A percentile compares a stretch with the other conserved stretches of the same genome.
phyloP scores from a whole-genome alignment of 169 alveolate genomes.

The Plasmodium chabaudi region DNA sequence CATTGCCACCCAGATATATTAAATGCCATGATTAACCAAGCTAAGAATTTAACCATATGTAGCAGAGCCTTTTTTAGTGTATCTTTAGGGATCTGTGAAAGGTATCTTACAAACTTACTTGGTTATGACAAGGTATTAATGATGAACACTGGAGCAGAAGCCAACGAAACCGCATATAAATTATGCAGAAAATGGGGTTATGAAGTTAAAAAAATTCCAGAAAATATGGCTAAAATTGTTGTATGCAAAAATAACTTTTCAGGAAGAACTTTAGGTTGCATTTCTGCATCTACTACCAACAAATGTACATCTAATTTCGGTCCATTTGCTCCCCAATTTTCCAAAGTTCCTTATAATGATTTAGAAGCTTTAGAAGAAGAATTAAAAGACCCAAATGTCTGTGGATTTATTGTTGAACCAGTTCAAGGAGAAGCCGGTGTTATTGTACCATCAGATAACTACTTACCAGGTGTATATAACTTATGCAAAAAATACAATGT shows the following conservation, averaged over 20 bases:
- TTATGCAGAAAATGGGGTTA: slow-evolving; percentile 96
- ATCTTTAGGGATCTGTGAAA: slow-evolving; percentile 86
- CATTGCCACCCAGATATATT: slow-evolving; percentile 95
- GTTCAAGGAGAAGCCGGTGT: slow-evolving; percentile 97
- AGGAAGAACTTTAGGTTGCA: slow-evolving; percentile 94
- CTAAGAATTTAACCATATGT: slow-evolving; percentile 88
- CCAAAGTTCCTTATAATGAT: slow-evolving; percentile 79
- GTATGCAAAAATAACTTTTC: slow-evolving; percentile 90
- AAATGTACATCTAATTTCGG: slow-evolving; percentile 90
- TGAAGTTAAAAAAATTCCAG: slow-evolving; percentile 91
- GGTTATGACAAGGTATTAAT: slow-evolving; percentile 92
- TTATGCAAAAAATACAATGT: slow-evolving; percentile 86
- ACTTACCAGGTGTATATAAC: slow-evolving; percentile 85
- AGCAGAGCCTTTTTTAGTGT: slow-evolving; percentile 93
- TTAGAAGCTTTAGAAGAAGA: slow-evolving; percentile 78
- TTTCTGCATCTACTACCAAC: slow-evolving; percentile 92
- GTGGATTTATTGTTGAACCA: slow-evolving; percentile 93
- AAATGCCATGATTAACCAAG: slow-evolving; percentile 89
- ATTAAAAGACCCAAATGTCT: slow-evolving; percentile 86
- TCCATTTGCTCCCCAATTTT: slow-evolving; percentile 86
- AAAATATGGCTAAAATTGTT: slow-evolving; percentile 89
- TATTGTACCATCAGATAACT: slow-evolving; percentile 91
- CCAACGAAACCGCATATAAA: slow-evolving; percentile 94
- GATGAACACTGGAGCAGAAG: slow-evolving; percentile 95
- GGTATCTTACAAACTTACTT: slow-evolving; percentile 86